Evolutionary conservation across 305 asterid species (phyloP).

Genomic region (Fraxinus paxiana): DNA sequence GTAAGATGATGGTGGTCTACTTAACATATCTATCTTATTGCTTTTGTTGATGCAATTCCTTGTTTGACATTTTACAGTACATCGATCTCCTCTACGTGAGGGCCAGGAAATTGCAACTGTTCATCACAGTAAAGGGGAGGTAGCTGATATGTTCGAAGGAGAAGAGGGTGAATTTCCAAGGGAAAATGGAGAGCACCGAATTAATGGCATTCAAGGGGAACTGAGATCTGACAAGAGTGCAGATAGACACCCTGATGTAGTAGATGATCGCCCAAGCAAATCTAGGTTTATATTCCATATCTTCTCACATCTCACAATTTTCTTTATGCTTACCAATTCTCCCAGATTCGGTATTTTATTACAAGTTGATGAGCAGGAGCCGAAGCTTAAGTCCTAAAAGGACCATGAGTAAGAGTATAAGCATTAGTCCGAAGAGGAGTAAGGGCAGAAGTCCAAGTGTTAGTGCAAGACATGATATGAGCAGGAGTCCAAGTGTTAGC

Average conservation of each 20-base stretch:
- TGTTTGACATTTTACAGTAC: conserved; percentile 29
- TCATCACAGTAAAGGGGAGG: conserved; percentile 43
- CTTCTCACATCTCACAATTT: conserved; percentile 8
- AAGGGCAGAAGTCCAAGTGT: conserved; percentile 46
- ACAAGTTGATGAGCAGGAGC: conserved; percentile 57
- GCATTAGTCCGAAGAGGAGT: conserved; percentile 75
- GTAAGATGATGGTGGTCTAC: conserved; percentile 30
- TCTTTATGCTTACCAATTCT: conserved; percentile 28
- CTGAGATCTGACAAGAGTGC: conserved; percentile 50
- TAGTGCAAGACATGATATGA: conserved; percentile 38
- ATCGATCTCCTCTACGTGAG: conserved; percentile 44
- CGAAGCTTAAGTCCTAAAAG: conserved; percentile 59
- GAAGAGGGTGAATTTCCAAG: conserved; percentile 78
- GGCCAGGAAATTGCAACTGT: conserved; percentile 41
- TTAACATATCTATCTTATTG: background rate
- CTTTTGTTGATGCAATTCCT: conserved; percentile 11
- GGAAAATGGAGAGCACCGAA: conserved; percentile 76
- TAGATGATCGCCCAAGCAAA: conserved; percentile 67
- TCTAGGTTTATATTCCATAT: conserved; percentile 56
- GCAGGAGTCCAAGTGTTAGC: conserved; percentile 59
- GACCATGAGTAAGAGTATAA: conserved; percentile 75
- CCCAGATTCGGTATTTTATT: conserved; percentile 27
- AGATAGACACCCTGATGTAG: conserved; percentile 66
- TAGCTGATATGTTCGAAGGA: conserved; percentile 49
- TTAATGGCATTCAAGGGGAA: conserved; percentile 53